These are phyloP conservation scores for Metarhizium anisopliae DNA, from an alignment of 2,329 filamentous ascomycete species.

Conservation along the genomic window DNA sequence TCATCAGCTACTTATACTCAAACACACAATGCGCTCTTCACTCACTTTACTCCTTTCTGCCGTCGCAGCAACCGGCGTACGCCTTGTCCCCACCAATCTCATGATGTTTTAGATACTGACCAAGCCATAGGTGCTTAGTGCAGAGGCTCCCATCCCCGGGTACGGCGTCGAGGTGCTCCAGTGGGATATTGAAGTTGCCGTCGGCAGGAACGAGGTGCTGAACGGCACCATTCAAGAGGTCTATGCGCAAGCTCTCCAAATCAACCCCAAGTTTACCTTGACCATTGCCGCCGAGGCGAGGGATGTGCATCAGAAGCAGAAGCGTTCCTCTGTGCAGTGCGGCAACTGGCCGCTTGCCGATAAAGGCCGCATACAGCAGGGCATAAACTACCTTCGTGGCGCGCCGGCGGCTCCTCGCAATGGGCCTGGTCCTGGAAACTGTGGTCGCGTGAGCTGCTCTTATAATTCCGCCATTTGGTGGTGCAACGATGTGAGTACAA, in stretches of 20 bases:
- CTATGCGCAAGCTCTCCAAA: conserved; percentile 8
- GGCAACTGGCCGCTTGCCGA: neutral
- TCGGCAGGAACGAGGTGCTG: conserved; percentile 5
- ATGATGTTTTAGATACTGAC: no score
- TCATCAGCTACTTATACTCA: no score
- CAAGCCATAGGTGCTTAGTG: no score
- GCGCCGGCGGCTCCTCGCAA: neutral
- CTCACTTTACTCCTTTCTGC: no score
- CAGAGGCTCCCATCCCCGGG: no score
- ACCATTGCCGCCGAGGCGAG: conserved; percentile 3
- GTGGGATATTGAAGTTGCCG: conserved; percentile 5
- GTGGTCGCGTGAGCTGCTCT: conserved; percentile 2
- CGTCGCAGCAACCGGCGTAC: no score
- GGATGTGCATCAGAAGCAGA: neutral
- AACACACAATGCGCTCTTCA: no score
- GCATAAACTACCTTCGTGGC: neutral
- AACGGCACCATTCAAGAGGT: conserved; percentile 12
- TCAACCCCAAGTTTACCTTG: conserved; percentile 7
- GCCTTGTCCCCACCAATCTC: no score
- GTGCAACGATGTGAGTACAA: conserved; percentile 4
- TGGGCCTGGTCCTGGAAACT: neutral
- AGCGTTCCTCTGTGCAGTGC: neutral
- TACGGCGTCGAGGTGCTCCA: no score
- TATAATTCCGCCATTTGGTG: conserved; percentile 3
- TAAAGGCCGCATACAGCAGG: neutral